phyloP scores from a whole-genome alignment of 1,284 basidiomycete species.

The Malassezia arunalokei region DNA sequence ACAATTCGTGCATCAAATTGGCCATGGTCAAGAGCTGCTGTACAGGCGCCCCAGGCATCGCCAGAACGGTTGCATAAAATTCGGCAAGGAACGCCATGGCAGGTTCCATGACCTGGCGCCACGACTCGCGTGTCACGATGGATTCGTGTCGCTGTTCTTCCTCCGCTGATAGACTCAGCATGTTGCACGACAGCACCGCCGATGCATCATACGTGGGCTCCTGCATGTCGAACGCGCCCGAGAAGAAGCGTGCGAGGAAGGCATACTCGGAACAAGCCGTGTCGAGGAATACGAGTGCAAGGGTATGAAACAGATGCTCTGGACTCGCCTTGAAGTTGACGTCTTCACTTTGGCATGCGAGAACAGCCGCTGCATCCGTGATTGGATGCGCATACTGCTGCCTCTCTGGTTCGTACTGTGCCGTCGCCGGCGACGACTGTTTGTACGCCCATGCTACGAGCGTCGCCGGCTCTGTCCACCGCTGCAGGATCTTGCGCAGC shows the following conservation, averaged over 20 bases:
- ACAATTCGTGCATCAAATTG: constrained; percentile 20
- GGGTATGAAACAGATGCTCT: constrained; percentile 37
- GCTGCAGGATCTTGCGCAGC: constrained; percentile 17
- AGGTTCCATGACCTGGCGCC: constrained; percentile 42
- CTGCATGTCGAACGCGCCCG: constrained; percentile 3
- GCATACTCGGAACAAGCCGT: constrained; percentile 42
- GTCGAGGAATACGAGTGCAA: constrained; percentile 35
- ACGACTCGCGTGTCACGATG: constrained; percentile 31
- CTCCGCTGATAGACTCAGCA: constrained; percentile 9
- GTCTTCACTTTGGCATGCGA: constrained; percentile 42
- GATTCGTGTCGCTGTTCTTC: constrained; percentile 15
- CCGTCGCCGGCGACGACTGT: not conserved
- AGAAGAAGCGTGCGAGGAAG: constrained; percentile 41
- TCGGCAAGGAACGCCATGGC: constrained; percentile 21
- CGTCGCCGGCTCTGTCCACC: constrained; percentile 22
- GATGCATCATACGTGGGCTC: not conserved
- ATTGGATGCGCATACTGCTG: constrained; percentile 6
- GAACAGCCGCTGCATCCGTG: constrained; percentile 6
- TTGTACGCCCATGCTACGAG: not conserved
- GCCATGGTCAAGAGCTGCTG: constrained; percentile 25
- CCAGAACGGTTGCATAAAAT: constrained; percentile 22
- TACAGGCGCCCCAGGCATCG: constrained; percentile 13
- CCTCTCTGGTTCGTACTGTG: constrained; percentile 3
- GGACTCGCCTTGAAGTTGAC: constrained; percentile 19
- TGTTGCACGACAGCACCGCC: constrained; percentile 8